Base-by-base conservation (phyloP, 1,139 yeast genomes). In the Scheffersomyces titani region DNA sequence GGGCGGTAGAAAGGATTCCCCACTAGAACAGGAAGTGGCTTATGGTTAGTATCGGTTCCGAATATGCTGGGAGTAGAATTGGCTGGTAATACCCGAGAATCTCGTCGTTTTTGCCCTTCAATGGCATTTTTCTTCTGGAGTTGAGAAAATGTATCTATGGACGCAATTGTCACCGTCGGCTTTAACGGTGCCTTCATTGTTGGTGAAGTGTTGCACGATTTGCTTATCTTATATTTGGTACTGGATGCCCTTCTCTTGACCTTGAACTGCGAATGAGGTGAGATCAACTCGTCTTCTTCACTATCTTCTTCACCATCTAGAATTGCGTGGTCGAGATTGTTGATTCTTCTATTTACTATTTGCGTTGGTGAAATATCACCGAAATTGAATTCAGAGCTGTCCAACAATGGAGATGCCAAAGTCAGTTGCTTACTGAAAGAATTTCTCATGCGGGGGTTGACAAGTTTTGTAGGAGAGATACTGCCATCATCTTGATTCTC, bases 141-240 rank as follows among this genome's bases (percentile, higher is more conserved):
- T 53, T 56, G 52, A 22, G 64, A 53, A 51, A 59, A 60, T 18
- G 60, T 63, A 47, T 68, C 64, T 52, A 71, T 66, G 24, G 73
- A 67, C 5, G 72, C 68, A 20, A 70, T 69, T 19, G 71, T 68
- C 18, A 71, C 72, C 6, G 65, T 61, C 1, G 74, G 74, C 56
- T 70, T 70, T 54, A 68, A 54, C 20, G 66, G 60, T 21, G 53
- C 56, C 50, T 55, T 46, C 55, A 47, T 57, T 56, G 51, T 58
- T 55, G n/a, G 61, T 51, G 56, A 54, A 56, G n/a, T 55, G 57
- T 48, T 63, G 57, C 47, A 46, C 44, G 40, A 57, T 58, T 19
- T 49, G 48, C 52, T 53, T 44, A 44, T 44, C 46, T 46, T 46
- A 46, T 46, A 46, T n/a, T 22, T 20, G 7, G 49, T 19, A 7